A percentile compares a stretch with the other conserved stretches of the same genome.
These are phyloP conservation scores for Oidiodendron maius DNA, from an alignment of 495 filamentous ascomycete genomes.

Conservation along the genomic window DNA sequence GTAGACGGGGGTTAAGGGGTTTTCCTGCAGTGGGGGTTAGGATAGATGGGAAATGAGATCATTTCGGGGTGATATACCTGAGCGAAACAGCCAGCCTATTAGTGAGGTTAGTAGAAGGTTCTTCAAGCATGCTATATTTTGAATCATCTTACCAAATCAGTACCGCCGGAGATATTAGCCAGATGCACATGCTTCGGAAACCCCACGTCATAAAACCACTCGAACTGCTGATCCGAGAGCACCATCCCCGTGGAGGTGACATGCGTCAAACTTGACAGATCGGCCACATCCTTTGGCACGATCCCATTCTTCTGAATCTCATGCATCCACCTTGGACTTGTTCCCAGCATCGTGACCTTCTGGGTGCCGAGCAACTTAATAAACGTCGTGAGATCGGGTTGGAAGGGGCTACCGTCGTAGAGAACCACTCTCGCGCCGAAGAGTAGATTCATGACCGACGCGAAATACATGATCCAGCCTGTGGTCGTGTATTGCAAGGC, in stretches of 20 bases:
- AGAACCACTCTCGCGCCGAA: constrained; percentile 52
- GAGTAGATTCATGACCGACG: constrained; percentile 45
- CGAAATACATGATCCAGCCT: constrained; percentile 83
- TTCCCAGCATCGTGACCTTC: constrained; percentile 56
- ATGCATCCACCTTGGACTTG: constrained; percentile 67
- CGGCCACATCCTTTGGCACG: constrained; percentile 50
- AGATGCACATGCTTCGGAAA: constrained; percentile 62
- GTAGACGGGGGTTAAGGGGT: constrained; percentile 65
- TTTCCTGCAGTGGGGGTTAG: constrained; percentile 35
- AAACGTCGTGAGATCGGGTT: constrained; percentile 55
- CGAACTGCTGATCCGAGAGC: constrained; percentile 61
- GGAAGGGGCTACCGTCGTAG: constrained; percentile 75
- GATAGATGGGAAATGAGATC: background rate
- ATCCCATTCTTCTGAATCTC: constrained; percentile 58
- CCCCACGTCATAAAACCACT: constrained; percentile 78
- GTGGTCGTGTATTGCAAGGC: constrained; percentile 39
- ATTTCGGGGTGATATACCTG: background rate
- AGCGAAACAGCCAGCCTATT: constrained; percentile 59
- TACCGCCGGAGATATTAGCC: constrained; percentile 71
- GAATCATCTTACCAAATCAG: constrained; percentile 62
- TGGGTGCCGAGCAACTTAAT: constrained; percentile 53
- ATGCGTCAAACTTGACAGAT: constrained; percentile 49
- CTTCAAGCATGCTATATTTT: too few relatives aligned
- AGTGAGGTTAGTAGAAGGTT: background rate
- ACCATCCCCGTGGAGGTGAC: constrained; percentile 77